Base-by-base conservation (phyloP, 1,284 basidiomycete genomes). In the Xerocomus cyaneibrunnescens region DNA sequence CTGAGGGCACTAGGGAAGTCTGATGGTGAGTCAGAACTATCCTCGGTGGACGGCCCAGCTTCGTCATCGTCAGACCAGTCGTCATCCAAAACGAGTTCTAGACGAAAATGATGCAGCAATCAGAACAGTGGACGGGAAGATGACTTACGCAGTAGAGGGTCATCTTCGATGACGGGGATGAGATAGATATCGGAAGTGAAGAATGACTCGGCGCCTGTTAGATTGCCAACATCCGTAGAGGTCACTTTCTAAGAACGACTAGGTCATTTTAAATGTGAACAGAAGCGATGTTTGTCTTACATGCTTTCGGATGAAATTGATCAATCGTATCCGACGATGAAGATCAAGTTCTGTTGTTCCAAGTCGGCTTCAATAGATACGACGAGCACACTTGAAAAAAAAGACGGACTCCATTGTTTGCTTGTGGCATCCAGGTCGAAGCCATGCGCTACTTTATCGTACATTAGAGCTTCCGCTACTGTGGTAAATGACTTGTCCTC, bases 281-380 rank as follows among this genome's bases (percentile, higher is more conserved):
- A 31, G 12, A 50, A 75, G n/a, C 23, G 40, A 45, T 71, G 7
- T 1, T 2, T 8, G 14, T 39, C 64, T 52, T 45, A 85, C 85
- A 62, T 83, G 75, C 72, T 84, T 87, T 50, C 94, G 77, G 60
- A 96, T 92, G 67, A 82, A 90, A 70, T 97, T 96, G 67, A 97
- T 84, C 47, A 97, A 71, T 41, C 89, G 81, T 59, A 94, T 87
- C 17, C 82, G 74, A 39, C 83, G 81, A 69, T 93, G 85, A 55
- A 87, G 83, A 66, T 82, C 81, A 27, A 83, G 67, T 1, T 73
- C 82, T 83, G 56, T 25, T 45, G 32, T 23, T 48, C 19, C 25
- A n/a, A 40, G 39, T 51, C 39, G 48, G 53, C 21, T 19, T 53
- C 30, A 55, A n/a, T 48, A 44, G 34, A 39, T 19, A 21, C 6